These are phyloP conservation scores for Suhomyces wounanorum DNA, from an alignment of 1,139 yeast species.

Conservation along the genomic window DNA sequence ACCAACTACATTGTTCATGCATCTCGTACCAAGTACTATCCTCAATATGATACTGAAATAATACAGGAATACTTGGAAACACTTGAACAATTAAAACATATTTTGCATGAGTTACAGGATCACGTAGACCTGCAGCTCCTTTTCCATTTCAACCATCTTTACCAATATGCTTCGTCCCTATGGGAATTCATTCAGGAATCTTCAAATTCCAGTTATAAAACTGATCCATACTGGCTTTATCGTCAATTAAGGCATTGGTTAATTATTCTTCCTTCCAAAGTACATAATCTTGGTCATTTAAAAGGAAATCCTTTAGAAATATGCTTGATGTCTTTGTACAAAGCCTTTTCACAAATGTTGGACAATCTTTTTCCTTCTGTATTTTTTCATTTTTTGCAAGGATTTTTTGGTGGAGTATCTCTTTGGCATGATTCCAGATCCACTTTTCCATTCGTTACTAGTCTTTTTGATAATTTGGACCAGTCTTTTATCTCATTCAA, in stretches of 20 bases:
- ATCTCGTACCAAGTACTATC: slow-evolving; percentile 25
- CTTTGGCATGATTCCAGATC: slow-evolving; percentile 13
- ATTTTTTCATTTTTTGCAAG: slow-evolving; percentile 25
- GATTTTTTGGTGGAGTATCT: slow-evolving; percentile 27
- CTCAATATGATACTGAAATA: slow-evolving; percentile 23
- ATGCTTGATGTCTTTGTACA: slow-evolving; percentile 22
- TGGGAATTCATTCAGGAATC: slow-evolving; percentile 7
- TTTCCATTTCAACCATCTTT: slow-evolving; percentile 20
- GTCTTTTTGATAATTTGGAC: neutral
- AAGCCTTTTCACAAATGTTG: slow-evolving; percentile 22
- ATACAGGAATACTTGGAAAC: slow-evolving; percentile 23
- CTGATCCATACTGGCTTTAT: slow-evolving; percentile 19
- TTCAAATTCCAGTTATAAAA: slow-evolving; percentile 9
- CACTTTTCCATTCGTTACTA: neutral
- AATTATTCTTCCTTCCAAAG: slow-evolving; percentile 26
- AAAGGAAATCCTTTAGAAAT: slow-evolving; percentile 21
- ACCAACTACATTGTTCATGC: slow-evolving; percentile 26
- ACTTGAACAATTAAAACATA: slow-evolving; percentile 14
- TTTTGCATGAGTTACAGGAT: slow-evolving; percentile 2
- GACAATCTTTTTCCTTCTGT: slow-evolving; percentile 30
- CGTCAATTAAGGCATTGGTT: slow-evolving; percentile 29
- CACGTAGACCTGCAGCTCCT: slow-evolving; percentile 7
- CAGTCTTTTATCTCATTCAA: neutral
- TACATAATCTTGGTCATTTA: slow-evolving; percentile 18
- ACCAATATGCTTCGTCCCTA: slow-evolving; percentile 11